These are phyloP conservation scores for Suhomyces wounanorum DNA, from an alignment of 1,139 yeast species.

Conservation along the genomic window DNA sequence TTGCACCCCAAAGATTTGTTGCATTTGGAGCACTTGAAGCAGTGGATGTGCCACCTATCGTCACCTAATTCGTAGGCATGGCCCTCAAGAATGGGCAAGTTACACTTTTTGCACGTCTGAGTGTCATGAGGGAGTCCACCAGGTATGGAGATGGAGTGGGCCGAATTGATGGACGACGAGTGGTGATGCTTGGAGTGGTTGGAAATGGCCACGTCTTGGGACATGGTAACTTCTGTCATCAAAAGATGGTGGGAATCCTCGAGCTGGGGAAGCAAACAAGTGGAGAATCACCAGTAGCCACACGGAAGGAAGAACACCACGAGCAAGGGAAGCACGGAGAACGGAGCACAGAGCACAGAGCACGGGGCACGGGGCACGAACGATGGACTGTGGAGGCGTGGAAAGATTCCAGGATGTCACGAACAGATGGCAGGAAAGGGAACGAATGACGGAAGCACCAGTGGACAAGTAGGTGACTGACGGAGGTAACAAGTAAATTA, in stretches of 20 bases:
- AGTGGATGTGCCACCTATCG: conserved; percentile 93
- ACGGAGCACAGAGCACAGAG: neutral
- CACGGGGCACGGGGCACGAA: neutral
- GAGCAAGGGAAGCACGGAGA: neutral
- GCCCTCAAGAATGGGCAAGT: conserved; percentile 60
- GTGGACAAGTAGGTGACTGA: neutral
- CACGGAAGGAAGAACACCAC: neutral
- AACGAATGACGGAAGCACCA: conserved; percentile 1
- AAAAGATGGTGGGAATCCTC: conserved; percentile 50
- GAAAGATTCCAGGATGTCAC: neutral
- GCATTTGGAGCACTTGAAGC: conserved; percentile 90
- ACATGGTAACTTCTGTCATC: conserved; percentile 9
- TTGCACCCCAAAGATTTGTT: conserved; percentile 76
- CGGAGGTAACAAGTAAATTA: neutral
- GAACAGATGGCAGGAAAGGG: neutral
- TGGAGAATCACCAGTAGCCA: neutral
- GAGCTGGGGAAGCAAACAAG: neutral
- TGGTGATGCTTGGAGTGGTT: conserved; percentile 4
- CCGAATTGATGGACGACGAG: conserved; percentile 4
- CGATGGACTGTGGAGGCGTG: neutral
- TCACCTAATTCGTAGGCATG: conserved; percentile 86
- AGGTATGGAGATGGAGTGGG: conserved; percentile 10
- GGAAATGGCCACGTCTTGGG: conserved; percentile 7
- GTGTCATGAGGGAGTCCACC: conserved; percentile 15
- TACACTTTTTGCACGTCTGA: conserved; percentile 47